Evolutionary conservation across 2,329 filamentous ascomycete genomes (phyloP), one percentile per base, ranked within the genome.

Genomic region (Lachnellula willkommii): DNA sequence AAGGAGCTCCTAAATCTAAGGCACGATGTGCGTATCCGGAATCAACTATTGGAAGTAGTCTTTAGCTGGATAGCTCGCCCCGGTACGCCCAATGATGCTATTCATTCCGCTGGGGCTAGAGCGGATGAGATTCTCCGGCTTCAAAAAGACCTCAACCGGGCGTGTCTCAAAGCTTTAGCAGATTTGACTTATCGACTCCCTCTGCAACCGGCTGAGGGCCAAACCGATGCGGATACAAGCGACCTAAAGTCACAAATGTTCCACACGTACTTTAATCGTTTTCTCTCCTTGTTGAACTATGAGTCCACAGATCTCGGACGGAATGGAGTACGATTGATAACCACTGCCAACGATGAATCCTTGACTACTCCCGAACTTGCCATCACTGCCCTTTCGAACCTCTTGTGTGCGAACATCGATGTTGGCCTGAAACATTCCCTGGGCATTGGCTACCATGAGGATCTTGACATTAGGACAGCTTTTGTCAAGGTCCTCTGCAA

Each of bases 241-340:
- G 85, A 87, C 68, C 76, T 85, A 52, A 88, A 88, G 66, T 85
- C 82, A 1, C 81, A 87, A 64, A 84, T 88, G 79, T 88, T 88
- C 65, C 83, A 86, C 59, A 83, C 80, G 6, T 88, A 88, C 67
- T 88, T 88, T 71, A 87, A 85, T 59, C 77, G 83, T 7, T 88
- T 88, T 64, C 73, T 88, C 20, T 85, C 83, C 0, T 72, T 88
- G 4, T 73, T 88, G 28, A 85, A 85, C 58, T 75, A 81, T 50
- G 82, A 86, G 53, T 70, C 76, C 0, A 64, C 72, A 1, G 77
- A 80, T 5, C 65, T 71, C 39, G 68, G 69, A n/a, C 72, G 73
- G 52, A 70, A 67, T 7, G 80, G 84, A 40, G 60, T 70, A 20
- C 60, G 70, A 60, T 52, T 37, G 59, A 72, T 72, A n/a, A 64